Base-by-base conservation (phyloP, 2,329 filamentous ascomycete genomes). In the Colletotrichum sidae region DNA sequence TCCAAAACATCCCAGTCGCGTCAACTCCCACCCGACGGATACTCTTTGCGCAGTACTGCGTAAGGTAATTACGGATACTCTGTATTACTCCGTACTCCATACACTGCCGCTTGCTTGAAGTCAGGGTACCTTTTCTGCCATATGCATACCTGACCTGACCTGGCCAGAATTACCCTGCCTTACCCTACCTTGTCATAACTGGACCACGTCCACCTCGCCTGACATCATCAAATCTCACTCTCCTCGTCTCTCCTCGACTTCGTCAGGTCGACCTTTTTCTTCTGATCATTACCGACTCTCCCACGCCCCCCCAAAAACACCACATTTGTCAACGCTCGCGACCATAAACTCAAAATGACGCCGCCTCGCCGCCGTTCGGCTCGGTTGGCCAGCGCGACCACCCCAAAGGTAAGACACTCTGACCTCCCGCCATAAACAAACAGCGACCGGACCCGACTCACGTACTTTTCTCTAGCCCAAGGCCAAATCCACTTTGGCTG, bases 311-410 rank as follows among this genome's bases (percentile, higher is more conserved):
- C 39, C 47, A 57, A 35, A 58, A 55, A 49, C 11, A 60, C n/a
- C 34, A 17, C 33, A 50, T 33, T 13, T 17, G 44, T 53, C 35
- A 34, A 60, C n/a, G 42, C 35, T 15, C 54, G 49, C 46, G 42
- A 62, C 35, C 35, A 49, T 15, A 50, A 60, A 63, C 67, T 67
- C 67, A 76, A 52, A 66, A 81, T 81, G 77, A 76, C 79, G 58
- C 77, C 77, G 55, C 77, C 79, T 62, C 79, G 79, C 72, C 80
- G 80, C 71, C 79, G 80, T 65, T 82, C 80, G 59, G 79, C 80
- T 70, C 78, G 80, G 69, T 73, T 82, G 73, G 79, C 79, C 59
- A 73, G 72, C 68, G 70, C 73, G 46, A 69, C 68, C 51, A 68
- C 67, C 25, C 60, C 64, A 17, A 80, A 80, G 78, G 79, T 81